Conservation (phyloP, 306 rosid species). For the Cucurbita argyrosperma region DNA sequence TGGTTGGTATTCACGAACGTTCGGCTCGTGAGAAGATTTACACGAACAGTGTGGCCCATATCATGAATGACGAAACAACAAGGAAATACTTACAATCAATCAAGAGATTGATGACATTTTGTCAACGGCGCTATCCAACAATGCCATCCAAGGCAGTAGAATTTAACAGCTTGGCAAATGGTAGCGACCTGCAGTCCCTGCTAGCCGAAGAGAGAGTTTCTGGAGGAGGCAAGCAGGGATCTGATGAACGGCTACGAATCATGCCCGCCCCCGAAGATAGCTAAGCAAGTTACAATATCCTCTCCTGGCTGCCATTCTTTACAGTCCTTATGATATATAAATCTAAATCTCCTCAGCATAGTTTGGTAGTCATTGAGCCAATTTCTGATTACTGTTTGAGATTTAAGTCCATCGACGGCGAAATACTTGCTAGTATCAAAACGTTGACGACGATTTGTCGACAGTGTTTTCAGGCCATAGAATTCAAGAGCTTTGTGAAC, state of each 20-base stretch:
- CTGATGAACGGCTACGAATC: conserved; percentile 60
- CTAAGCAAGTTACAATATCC: conserved; percentile 12
- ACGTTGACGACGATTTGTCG: conserved; percentile 59
- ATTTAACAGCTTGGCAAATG: conserved; percentile 95
- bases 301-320: not conserved
- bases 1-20: conserved; percentile 99
- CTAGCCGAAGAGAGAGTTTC: conserved; percentile 63
- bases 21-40: conserved; percentile 98
- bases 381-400: not conserved
- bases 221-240: conserved; percentile 30
- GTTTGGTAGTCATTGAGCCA: not conserved
- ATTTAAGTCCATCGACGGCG: not conserved
- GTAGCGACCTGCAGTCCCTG: conserved; percentile 92
- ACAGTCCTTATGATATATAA: not conserved
- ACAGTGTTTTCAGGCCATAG: conserved; percentile 85
- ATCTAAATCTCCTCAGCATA: not conserved
- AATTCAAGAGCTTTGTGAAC: conserved; percentile 87
- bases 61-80: conserved; percentile 96
- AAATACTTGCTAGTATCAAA: conserved; percentile 46
- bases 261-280: conserved; percentile 60
- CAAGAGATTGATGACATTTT: conserved; percentile 86
- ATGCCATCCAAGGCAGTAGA: conserved; percentile 99
- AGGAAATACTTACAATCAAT: conserved; percentile 87
- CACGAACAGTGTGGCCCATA: conserved; percentile 96
- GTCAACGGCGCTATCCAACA: conserved; percentile 91